phyloP scores from a whole-genome alignment of 2,329 filamentous ascomycete species.

The Exutisphaerella laricina region DNA sequence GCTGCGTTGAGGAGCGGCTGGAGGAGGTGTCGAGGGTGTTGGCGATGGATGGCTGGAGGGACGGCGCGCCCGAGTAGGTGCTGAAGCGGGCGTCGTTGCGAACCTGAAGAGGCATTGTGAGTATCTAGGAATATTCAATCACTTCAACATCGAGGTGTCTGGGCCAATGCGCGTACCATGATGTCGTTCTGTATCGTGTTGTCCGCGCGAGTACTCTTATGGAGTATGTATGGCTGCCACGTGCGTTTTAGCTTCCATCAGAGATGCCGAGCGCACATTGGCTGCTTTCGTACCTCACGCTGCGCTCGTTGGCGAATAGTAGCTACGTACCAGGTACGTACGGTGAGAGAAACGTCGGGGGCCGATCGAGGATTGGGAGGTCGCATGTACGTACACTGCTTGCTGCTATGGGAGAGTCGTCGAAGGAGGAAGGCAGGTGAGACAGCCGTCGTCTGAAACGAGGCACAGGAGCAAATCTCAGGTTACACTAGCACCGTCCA shows the following conservation, averaged over 20 bases:
- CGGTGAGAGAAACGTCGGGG: no score
- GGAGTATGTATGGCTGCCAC: no score
- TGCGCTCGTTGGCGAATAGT: no score
- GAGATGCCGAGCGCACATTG: no score
- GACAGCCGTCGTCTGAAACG: background rate
- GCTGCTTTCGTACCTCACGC: no score
- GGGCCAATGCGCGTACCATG: background rate
- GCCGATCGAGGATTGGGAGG: no score
- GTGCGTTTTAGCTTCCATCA: no score
- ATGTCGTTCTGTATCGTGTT: background rate
- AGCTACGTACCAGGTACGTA: no score
- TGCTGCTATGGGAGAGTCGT: background rate
- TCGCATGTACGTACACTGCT: background rate
- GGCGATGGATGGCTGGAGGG: conserved; percentile 47
- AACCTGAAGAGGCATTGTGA: conserved; percentile 3
- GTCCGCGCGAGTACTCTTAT: background rate
- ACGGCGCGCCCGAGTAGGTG: conserved; percentile 48
- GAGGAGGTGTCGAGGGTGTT: conserved; percentile 34
- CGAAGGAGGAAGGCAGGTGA: background rate
- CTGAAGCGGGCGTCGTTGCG: conserved; percentile 30
- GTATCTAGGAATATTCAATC: background rate
- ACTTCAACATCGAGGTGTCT: background rate
- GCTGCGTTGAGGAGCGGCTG: conserved; percentile 24
- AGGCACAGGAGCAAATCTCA: background rate
- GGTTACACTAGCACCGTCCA: background rate